Evolutionary conservation across 306 rosid genomes (phyloP), one percentile per base, ranked within the genome.

Genomic region (Quillaja saponaria): DNA sequence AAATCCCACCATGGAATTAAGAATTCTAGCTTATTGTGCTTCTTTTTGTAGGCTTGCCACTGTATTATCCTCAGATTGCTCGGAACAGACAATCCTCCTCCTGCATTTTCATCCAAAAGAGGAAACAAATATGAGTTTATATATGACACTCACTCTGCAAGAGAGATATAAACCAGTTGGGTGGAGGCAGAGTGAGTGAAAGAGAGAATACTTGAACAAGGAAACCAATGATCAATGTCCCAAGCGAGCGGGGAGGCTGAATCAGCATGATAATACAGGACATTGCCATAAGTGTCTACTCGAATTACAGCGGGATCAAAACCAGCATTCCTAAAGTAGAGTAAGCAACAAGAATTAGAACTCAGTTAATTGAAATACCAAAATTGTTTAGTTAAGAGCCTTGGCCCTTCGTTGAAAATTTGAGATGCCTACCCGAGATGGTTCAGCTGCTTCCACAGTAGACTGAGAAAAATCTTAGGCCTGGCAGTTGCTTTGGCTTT

Each of bases 1-100:
- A 85, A 81, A 76, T 94, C 99, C 99, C 99, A 94, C 99, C 99
- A 89, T 10, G 99, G 99, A 61, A 94, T 82, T 46, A 94, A 78
- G 86, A 87, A 76, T 70, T 94, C 97, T 28, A 94, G 83, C 76
- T 87, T 85, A 67, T 85, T 82, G 53, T 90, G 81, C 80, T 85
- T 94, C 68, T 80, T 87, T 71, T 85, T 76, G 81, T 82, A 78
- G 47, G 74, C 91, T 78, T 94, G 96, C 82, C 91, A 55, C 28
- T 94, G 97, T 13, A 94, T 62, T 71, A 94, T 89, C 66, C 96
- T 82, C 56, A 94, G 61, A 80, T 94, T 94, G 88, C 95, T 94
- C 13, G 92, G 79, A 57, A 85, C 96, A 51, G 99, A 87, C 68
- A 89, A 79, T 64, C 99, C 99, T 71, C 99, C 99, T 57, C 97